These are phyloP conservation scores for Somion occarium DNA, from an alignment of 1,284 basidiomycete genomes.

Conservation along the genomic window DNA sequence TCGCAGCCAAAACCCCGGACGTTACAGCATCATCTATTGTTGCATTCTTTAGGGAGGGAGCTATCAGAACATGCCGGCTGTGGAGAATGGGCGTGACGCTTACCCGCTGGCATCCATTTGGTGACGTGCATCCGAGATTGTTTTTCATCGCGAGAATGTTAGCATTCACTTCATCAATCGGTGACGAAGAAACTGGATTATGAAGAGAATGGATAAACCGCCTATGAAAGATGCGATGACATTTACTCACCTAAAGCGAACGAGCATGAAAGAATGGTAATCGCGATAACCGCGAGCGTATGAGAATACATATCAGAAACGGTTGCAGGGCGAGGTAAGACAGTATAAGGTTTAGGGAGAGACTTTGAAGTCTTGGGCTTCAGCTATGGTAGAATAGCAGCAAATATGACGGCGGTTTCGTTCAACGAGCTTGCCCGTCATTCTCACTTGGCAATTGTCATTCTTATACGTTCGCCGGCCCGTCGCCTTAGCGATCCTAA, in stretches of 20 bases:
- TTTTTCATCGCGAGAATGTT: constrained; percentile 4
- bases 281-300: not conserved
- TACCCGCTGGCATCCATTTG: constrained; percentile 5
- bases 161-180: constrained; percentile 3
- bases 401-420: not conserved
- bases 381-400: not conserved
- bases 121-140: constrained; percentile 3
- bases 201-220: not conserved
- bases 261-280: not conserved
- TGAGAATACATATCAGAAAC: not conserved
- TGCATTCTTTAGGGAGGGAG: too few relatives aligned
- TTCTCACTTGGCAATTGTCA: not conserved
- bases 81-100: too few relatives aligned
- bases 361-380: not conserved
- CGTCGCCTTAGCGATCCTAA: not conserved
- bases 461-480: not conserved
- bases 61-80: too few relatives aligned
- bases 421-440: constrained; percentile 1
- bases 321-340: not conserved
- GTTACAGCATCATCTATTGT: too few relatives aligned
- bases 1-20: not conserved
- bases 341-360: not conserved
- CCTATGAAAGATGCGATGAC: not conserved
- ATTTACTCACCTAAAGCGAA: too few relatives aligned
- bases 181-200: constrained; percentile 1